These are phyloP conservation scores for Knoxia roxburghii DNA, from an alignment of 257 asterid species.

Conservation along the genomic window DNA sequence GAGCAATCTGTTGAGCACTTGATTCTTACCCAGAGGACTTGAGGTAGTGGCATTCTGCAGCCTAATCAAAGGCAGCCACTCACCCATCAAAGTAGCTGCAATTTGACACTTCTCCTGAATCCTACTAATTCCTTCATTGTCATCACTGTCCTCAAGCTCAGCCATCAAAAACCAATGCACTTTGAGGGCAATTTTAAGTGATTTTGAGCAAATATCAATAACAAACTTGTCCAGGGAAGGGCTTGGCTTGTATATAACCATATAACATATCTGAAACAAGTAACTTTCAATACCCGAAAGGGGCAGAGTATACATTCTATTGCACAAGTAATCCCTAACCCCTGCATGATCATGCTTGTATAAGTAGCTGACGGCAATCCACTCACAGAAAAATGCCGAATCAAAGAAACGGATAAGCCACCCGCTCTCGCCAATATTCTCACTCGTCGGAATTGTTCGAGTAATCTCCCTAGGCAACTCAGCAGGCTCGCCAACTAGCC, in stretches of 20 bases:
- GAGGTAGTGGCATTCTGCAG: conserved; percentile 36
- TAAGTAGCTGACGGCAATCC: conserved; percentile 96
- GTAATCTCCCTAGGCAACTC: conserved; percentile 92
- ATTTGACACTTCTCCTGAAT: conserved; percentile 94
- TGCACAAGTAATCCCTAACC: conserved; percentile 83
- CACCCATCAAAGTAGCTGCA: conserved; percentile 93
- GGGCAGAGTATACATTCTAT: conserved; percentile 90
- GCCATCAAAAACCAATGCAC: conserved; percentile 95
- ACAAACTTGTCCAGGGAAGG: conserved; percentile 92
- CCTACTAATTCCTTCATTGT: conserved; percentile 84
- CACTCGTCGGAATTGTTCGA: conserved; percentile 86
- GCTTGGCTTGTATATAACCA: conserved; percentile 90
- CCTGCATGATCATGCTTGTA: conserved; percentile 92
- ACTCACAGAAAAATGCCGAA: conserved; percentile 86
- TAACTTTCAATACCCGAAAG: conserved; percentile 84
- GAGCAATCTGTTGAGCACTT: conserved; percentile 63
- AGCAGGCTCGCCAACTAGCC: conserved; percentile 47
- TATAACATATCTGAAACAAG: conserved; percentile 83
- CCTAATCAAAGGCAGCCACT: conserved; percentile 76
- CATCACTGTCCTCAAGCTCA: conserved; percentile 89
- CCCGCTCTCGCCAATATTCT: conserved; percentile 77
- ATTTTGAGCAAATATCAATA: conserved; percentile 70
- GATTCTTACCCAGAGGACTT: conserved; percentile 67
- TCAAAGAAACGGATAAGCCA: conserved; percentile 88
- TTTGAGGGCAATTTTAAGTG: conserved; percentile 72